A percentile compares a stretch with the other conserved stretches of the same genome.
Evolutionary conservation across 1,284 basidiomycete species (phyloP).

Genomic region (Ceratobasidium sp.): DNA sequence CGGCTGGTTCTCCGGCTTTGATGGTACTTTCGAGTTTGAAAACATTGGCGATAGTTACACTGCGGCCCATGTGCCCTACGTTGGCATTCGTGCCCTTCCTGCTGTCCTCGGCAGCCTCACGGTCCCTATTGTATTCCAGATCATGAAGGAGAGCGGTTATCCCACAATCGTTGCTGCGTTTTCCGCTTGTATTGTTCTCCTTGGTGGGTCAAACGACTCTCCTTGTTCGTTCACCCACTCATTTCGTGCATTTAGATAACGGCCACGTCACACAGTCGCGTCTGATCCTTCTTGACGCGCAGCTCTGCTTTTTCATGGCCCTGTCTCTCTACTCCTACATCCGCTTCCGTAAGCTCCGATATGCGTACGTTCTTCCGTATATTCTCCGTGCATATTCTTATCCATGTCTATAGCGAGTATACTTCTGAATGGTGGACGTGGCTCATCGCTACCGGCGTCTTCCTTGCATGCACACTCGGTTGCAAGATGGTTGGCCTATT

Average conservation of each 20-base stretch:
- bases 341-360: conserved; percentile 94
- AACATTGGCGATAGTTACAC: conserved; percentile 96
- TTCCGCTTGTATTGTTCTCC: conserved; percentile 84
- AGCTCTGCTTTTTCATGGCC: conserved; percentile 95
- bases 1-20: conserved; percentile 96
- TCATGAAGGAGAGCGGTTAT: conserved; percentile 98
- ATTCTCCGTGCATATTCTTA: conserved; percentile 42
- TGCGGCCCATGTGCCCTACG: conserved; percentile 87
- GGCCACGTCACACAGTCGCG: conserved; percentile 96
- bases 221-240: not conserved
- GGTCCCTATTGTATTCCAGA: conserved; percentile 90
- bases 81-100: conserved; percentile 91
- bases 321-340: conserved; percentile 95
- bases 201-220: conserved; percentile 68
- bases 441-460: conserved; percentile 89
- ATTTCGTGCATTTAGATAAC: conserved; percentile 72
- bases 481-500: conserved; percentile 99
- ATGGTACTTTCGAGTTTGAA: conserved; percentile 93
- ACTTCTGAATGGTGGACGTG: conserved; percentile 93
- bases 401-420: conserved; percentile 75
- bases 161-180: conserved; percentile 89
- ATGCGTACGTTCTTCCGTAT: conserved; percentile 66
- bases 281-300: conserved; percentile 94
- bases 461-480: conserved; percentile 94
- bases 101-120: conserved; percentile 92